Evolutionary conservation across 495 filamentous ascomycete species (phyloP).

Genomic region (Neurospora sp.): DNA sequence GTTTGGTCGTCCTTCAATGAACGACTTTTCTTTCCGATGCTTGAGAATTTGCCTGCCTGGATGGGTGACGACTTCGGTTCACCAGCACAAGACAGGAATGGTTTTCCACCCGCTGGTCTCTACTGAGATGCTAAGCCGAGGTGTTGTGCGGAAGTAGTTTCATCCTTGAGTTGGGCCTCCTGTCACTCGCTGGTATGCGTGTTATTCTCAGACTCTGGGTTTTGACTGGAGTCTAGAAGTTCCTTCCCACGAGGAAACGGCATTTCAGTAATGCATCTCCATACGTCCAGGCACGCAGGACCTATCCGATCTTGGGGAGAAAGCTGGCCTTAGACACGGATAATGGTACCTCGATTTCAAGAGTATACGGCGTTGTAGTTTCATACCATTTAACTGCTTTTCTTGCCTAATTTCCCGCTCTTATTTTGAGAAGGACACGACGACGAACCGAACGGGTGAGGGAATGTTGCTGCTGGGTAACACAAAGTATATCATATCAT

Average conservation of each 20-base stretch:
- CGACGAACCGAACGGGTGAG: neutral
- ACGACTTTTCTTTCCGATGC: neutral
- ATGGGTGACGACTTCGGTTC: neutral
- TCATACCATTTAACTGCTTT: neutral
- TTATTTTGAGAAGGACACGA: neutral
- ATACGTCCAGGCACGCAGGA: neutral
- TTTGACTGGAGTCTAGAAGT: neutral
- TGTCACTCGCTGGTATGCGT: neutral
- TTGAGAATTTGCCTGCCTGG: neutral
- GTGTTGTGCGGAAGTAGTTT: neutral
- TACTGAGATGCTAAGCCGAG: neutral
- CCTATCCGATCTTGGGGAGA: neutral
- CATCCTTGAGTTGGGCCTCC: neutral
- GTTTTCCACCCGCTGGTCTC: neutral
- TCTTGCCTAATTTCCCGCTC: neutral
- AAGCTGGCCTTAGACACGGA: neutral
- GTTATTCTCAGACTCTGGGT: neutral
- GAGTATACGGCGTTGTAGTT: neutral
- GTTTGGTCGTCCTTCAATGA: neutral
- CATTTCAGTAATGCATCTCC: neutral
- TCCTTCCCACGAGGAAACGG: neutral
- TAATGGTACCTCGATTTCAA: neutral
- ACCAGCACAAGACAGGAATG: neutral
- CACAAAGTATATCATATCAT: neutral
- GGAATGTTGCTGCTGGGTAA: neutral